phyloP scores from a whole-genome alignment of 177 flowering plant genomes.

The Telopea speciosissima region DNA sequence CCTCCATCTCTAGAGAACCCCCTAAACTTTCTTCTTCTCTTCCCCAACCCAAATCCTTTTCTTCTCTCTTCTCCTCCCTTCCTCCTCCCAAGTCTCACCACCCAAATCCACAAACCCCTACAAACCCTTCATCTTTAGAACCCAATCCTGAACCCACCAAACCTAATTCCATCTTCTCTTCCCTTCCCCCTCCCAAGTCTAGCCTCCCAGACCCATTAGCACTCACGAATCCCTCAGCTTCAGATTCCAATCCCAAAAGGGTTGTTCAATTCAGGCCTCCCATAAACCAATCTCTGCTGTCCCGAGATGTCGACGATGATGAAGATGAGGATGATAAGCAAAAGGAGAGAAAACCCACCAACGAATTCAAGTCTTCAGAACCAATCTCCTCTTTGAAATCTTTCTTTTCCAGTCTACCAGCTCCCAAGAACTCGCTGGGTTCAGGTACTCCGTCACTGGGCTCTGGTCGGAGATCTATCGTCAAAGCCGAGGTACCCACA shows the following conservation, averaged over 20 bases:
- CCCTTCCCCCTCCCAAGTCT: constrained; percentile 3
- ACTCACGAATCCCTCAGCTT: neutral
- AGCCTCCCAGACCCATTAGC: neutral
- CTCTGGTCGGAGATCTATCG: constrained; percentile 45
- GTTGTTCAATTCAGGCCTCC: constrained; percentile 72
- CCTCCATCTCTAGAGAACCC: neutral
- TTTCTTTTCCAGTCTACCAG: constrained; percentile 58
- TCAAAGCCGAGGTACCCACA: constrained; percentile 35
- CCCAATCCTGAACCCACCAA: neutral
- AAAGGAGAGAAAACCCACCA: constrained; percentile 29
- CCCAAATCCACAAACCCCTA: neutral
- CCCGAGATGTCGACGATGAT: constrained; percentile 22
- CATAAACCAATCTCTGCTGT: constrained; percentile 13
- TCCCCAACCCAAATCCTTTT: constrained; percentile 29
- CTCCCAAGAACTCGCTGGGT: constrained; percentile 56
- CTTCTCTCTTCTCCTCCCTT: constrained; percentile 21
- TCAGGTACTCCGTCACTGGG: constrained; percentile 40
- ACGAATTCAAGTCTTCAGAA: constrained; percentile 8
- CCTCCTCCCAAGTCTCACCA: constrained; percentile 20
- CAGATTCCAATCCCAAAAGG: constrained; percentile 22
- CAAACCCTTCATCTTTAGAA: neutral
- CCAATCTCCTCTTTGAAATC: constrained; percentile 39
- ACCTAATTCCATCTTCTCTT: neutral
- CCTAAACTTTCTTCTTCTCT: constrained; percentile 12
- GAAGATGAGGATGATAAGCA: constrained; percentile 43